A percentile compares a stretch with the other conserved stretches of the same genome.
Evolutionary conservation across 2,329 filamentous ascomycete species (phyloP).

Genomic region (Sphaerulina populicola): DNA sequence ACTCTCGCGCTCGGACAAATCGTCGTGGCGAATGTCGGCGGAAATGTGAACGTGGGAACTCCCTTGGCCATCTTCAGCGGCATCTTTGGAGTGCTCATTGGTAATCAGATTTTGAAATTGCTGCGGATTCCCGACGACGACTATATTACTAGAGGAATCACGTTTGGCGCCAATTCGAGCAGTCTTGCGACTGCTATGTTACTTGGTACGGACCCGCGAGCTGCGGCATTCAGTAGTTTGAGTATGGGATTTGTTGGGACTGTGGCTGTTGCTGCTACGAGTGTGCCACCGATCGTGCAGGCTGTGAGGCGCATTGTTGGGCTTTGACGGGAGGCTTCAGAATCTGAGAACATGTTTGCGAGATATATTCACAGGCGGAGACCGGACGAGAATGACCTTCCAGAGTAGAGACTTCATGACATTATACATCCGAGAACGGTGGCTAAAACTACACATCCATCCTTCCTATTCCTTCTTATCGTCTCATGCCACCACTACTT

Average conservation of each 20-base stretch:
- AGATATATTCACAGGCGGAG: too few relatives aligned
- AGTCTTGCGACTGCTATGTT: conserved; percentile 53
- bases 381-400: background rate
- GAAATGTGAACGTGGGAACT: conserved; percentile 49
- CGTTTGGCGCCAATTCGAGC: conserved; percentile 53
- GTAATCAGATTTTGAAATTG: conserved; percentile 39
- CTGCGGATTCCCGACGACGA: conserved; percentile 39
- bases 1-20: conserved; percentile 54
- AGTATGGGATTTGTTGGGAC: conserved; percentile 56
- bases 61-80: conserved; percentile 53
- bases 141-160: conserved; percentile 56
- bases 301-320: conserved; percentile 45
- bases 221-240: conserved; percentile 51
- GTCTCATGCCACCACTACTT: conserved; percentile 1
- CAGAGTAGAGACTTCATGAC: conserved; percentile 11
- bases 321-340: background rate
- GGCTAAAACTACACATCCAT: conserved; percentile 10
- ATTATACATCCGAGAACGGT: conserved; percentile 12
- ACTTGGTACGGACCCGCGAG: conserved; percentile 49
- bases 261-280: conserved; percentile 51
- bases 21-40: conserved; percentile 49
- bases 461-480: background rate
- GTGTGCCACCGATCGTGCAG: conserved; percentile 46
- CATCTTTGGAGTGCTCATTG: conserved; percentile 51
- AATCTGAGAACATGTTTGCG: too few relatives aligned